These are phyloP conservation scores for Plasmodium inui DNA, from an alignment of 169 alveolate species.

Conservation along the genomic window DNA sequence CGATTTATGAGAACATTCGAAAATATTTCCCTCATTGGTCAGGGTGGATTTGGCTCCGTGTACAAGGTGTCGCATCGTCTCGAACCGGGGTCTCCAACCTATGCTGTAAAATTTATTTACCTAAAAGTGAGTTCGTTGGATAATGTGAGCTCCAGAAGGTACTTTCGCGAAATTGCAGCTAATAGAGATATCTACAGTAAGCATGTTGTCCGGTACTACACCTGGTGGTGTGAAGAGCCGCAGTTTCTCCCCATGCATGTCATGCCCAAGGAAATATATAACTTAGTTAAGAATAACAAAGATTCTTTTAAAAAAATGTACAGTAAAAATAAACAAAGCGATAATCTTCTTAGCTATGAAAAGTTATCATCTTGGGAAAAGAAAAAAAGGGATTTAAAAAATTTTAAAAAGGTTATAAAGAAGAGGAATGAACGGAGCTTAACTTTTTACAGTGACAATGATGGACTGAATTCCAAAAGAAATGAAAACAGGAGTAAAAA, in stretches of 20 bases:
- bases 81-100: slow-evolving; percentile 91
- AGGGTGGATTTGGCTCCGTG: slow-evolving; percentile 93
- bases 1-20: slow-evolving; percentile 88
- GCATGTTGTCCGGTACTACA: slow-evolving; percentile 91
- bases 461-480: slow-evolving; percentile 11
- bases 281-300: slow-evolving; percentile 82
- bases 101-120: slow-evolving; percentile 90
- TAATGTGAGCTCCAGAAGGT: slow-evolving; percentile 87
- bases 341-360: slow-evolving; percentile 34
- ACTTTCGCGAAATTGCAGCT: slow-evolving; percentile 92
- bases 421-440: slow-evolving; percentile 31
- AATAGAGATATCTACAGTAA: slow-evolving; percentile 90
- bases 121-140: slow-evolving; percentile 86
- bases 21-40: slow-evolving; percentile 88
- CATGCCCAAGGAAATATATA: slow-evolving; percentile 82
- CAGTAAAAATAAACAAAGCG: slow-evolving; percentile 14
- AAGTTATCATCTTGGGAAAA: slow-evolving; percentile 73
- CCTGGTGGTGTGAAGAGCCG: slow-evolving; percentile 96
- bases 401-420: slow-evolving; percentile 70
- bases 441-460: slow-evolving; percentile 69
- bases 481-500: slow-evolving; percentile 8
- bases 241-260: slow-evolving; percentile 87
- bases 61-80: slow-evolving; percentile 89
- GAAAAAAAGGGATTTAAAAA: slow-evolving; percentile 34
- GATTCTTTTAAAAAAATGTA: slow-evolving; percentile 75